Evolutionary conservation across 192 early-diverging fungal species (phyloP).

Genomic region (Backusella luteola): DNA sequence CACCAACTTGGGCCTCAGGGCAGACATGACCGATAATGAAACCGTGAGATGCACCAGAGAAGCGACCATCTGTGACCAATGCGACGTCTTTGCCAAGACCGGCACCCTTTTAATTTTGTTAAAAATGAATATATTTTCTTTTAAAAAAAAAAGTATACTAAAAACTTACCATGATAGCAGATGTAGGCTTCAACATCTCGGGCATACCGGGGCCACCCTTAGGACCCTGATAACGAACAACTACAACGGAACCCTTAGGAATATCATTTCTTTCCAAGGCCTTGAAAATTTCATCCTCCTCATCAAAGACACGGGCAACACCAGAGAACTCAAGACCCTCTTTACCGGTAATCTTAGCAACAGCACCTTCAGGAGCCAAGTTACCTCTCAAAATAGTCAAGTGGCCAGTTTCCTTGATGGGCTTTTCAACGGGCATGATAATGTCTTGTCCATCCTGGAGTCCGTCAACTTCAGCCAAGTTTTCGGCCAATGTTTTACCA

Average conservation of each 20-base stretch:
- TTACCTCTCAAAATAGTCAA: constrained; percentile 93
- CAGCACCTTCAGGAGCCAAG: constrained; percentile 91
- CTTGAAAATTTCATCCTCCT: constrained; percentile 87
- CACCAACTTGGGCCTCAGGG: constrained; percentile 96
- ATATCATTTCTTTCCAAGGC: constrained; percentile 88
- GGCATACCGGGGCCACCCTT: constrained; percentile 99
- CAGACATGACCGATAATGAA: constrained; percentile 99
- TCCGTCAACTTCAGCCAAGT: constrained; percentile 75
- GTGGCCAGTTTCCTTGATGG: constrained; percentile 94
- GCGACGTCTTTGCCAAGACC: constrained; percentile 97
- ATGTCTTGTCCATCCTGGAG: constrained; percentile 81
- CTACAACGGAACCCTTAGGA: constrained; percentile 84
- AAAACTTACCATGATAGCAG: constrained; percentile 79
- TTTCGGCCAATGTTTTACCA: constrained; percentile 94
- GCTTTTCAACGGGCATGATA: constrained; percentile 76
- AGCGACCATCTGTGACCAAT: constrained; percentile 95
- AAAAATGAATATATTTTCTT: not conserved
- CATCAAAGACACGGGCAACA: constrained; percentile 88
- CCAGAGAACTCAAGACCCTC: constrained; percentile 90
- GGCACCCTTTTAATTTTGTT: constrained; percentile 59
- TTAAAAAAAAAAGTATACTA: not conserved
- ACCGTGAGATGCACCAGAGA: constrained; percentile 97
- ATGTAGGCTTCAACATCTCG: constrained; percentile 96
- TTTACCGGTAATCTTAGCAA: constrained; percentile 99
- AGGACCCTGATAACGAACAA: constrained; percentile 97